Conservation (phyloP, 139 green algal genomes). For the Chlamydomonas applanata region DNA sequence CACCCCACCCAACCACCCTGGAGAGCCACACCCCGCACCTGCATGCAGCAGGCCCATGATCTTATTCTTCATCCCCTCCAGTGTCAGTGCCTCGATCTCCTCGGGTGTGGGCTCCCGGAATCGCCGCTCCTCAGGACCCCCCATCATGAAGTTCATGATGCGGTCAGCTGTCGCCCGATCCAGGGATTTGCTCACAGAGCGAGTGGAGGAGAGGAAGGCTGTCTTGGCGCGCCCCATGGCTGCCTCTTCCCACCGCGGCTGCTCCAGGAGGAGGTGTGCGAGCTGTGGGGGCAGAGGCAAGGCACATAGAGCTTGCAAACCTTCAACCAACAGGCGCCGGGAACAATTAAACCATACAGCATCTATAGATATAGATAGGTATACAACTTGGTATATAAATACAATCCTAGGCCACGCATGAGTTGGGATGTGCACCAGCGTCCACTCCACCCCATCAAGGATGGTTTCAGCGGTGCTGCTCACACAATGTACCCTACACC, state of each 20-base stretch:
- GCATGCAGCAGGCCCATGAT: constrained; percentile 63
- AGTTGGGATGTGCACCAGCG: no score
- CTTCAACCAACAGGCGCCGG: no score
- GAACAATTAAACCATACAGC: no score
- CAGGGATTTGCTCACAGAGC: constrained; percentile 68
- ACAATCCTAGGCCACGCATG: no score
- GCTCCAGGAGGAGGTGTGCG: constrained; percentile 71
- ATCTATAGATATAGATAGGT: no score
- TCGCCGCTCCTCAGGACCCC: constrained; percentile 59
- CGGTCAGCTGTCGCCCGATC: constrained; percentile 82
- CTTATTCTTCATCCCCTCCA: constrained; percentile 67
- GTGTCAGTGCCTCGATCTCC: constrained; percentile 81
- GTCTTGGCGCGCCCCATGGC: constrained; percentile 74
- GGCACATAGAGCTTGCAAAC: no score
- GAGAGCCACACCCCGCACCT: constrained; percentile 45
- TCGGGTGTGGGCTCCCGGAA: constrained; percentile 82
- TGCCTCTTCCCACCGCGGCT: constrained; percentile 56
- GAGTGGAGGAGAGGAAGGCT: constrained; percentile 45
- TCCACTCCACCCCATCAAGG: no score
- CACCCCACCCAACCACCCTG: no score
- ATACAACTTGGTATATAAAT: no score
- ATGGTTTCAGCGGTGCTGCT: no score
- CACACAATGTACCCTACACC: no score
- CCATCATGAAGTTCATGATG: constrained; percentile 85
- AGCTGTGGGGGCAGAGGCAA: constrained; percentile 47